phyloP scores from a whole-genome alignment of 2,329 filamentous ascomycete genomes.

The Stachybotrys chlorohalonatus region DNA sequence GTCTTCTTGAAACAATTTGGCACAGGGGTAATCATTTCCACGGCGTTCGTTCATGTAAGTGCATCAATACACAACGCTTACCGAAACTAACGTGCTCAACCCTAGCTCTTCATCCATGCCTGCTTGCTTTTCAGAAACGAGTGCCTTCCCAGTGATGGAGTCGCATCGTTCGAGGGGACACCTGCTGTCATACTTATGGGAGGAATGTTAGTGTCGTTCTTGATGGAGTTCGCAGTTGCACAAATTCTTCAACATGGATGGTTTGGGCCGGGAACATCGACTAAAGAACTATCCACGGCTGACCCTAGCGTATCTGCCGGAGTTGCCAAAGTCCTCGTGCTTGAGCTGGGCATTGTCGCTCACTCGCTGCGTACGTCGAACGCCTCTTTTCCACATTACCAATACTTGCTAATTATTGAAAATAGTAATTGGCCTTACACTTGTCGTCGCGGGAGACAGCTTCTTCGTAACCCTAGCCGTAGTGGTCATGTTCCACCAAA shows the following conservation, averaged over 20 bases:
- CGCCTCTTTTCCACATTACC: too few relatives aligned
- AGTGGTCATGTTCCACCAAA: constrained; percentile 69
- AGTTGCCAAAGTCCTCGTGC: constrained; percentile 39
- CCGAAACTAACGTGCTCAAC: too few relatives aligned
- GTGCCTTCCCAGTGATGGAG: constrained; percentile 51
- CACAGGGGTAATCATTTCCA: constrained; percentile 63
- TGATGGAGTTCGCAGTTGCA: constrained; percentile 58
- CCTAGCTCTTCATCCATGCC: constrained; percentile 62
- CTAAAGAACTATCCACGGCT: constrained; percentile 5
- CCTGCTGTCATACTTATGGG: constrained; percentile 66
- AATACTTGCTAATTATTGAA: neutral
- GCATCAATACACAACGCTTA: neutral
- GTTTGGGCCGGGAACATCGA: neutral
- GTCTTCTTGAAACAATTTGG: constrained; percentile 64
- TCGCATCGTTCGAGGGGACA: constrained; percentile 50
- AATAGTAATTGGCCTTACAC: constrained; percentile 52
- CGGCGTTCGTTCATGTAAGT: constrained; percentile 57
- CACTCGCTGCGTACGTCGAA: constrained; percentile 53
- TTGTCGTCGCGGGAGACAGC: constrained; percentile 48
- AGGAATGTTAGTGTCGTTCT: constrained; percentile 62
- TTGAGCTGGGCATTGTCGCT: constrained; percentile 68
- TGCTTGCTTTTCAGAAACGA: constrained; percentile 61
- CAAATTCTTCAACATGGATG: constrained; percentile 38
- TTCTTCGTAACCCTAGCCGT: constrained; percentile 47
- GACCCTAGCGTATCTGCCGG: constrained; percentile 15